Conservation (phyloP, 2,329 filamentous ascomycete genomes). For the Drechslerella stenobrocha region DNA sequence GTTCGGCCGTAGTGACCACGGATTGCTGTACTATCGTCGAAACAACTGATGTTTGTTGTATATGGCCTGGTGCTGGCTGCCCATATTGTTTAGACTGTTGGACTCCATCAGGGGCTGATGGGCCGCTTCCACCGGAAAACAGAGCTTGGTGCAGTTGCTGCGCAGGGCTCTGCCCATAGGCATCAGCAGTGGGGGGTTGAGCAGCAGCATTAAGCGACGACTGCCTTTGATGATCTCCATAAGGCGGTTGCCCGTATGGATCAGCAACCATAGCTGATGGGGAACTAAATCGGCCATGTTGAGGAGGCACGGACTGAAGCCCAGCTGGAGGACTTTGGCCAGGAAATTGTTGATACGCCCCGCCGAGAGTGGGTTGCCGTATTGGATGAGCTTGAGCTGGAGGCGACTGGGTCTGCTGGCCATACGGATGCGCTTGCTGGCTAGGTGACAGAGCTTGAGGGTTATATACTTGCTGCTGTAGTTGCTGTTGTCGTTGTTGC, state of each 20-base stretch:
- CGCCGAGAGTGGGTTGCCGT: conserved; percentile 8
- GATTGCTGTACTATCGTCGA: conserved; percentile 10
- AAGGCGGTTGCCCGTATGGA: conserved; percentile 19
- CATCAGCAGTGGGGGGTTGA: conserved; percentile 5
- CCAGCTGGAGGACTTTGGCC: conserved; percentile 8
- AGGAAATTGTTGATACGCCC: conserved; percentile 22
- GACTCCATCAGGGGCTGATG: conserved; percentile 10
- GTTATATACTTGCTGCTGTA: neutral
- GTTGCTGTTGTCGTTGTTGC: neutral
- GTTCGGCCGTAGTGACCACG: conserved; percentile 1
- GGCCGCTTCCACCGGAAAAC: neutral
- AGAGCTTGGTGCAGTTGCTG: conserved; percentile 10
- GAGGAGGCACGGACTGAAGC: conserved; percentile 19
- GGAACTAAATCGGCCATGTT: conserved; percentile 12
- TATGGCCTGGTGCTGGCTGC: conserved; percentile 8
- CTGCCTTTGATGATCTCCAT: conserved; percentile 24
- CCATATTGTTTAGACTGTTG: conserved; percentile 28
- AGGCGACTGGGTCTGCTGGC: conserved; percentile 25
- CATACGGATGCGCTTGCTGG: conserved; percentile 30
- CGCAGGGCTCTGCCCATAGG: conserved; percentile 15
- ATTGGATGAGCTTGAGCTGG: conserved; percentile 21
- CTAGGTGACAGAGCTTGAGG: conserved; percentile 2
- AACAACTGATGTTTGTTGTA: conserved; percentile 13
- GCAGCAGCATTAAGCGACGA: conserved; percentile 6
- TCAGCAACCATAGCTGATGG: conserved; percentile 7